Conservation (phyloP, 495 filamentous ascomycete species). For the Penicillium bovifimosum region DNA sequence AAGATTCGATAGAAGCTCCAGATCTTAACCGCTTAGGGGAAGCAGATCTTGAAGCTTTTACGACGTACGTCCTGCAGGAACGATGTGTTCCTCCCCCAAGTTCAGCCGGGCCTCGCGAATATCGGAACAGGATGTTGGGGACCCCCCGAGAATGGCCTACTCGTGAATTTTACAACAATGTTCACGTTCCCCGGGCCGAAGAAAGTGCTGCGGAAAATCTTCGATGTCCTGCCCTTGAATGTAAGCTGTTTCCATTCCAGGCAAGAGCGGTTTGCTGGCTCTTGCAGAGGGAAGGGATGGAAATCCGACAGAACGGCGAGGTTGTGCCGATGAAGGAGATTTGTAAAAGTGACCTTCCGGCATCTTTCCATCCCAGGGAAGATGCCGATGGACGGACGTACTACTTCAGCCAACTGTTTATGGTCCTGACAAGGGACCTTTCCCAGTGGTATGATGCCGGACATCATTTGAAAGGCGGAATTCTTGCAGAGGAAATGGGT, state of each 20-base stretch:
- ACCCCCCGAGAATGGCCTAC: constrained; percentile 36
- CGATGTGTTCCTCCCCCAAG: neutral
- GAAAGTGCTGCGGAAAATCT: constrained; percentile 35
- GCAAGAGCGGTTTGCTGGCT: constrained; percentile 67
- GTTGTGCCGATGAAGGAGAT: constrained; percentile 13
- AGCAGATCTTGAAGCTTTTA: constrained; percentile 22
- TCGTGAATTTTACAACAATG: constrained; percentile 60
- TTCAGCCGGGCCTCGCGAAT: neutral
- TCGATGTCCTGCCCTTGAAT: constrained; percentile 37
- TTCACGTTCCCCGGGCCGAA: constrained; percentile 50
- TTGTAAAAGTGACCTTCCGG: constrained; percentile 21
- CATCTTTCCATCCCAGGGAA: constrained; percentile 29
- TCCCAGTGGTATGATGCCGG: constrained; percentile 38
- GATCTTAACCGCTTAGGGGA: constrained; percentile 15
- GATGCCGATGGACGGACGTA: constrained; percentile 49
- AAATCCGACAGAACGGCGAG: constrained; percentile 30
- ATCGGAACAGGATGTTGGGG: constrained; percentile 14
- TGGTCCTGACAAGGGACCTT: constrained; percentile 51
- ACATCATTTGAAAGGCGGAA: constrained; percentile 48
- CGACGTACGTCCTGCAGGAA: constrained; percentile 27
- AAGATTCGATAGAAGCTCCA: constrained; percentile 32
- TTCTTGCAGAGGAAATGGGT: constrained; percentile 94
- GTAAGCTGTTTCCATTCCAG: constrained; percentile 66
- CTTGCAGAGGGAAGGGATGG: constrained; percentile 52
- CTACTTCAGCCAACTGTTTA: constrained; percentile 61